A percentile compares a stretch with the other conserved stretches of the same genome.
Conservation (phyloP, 345 rosid species). For the Trapa bicornis region DNA sequence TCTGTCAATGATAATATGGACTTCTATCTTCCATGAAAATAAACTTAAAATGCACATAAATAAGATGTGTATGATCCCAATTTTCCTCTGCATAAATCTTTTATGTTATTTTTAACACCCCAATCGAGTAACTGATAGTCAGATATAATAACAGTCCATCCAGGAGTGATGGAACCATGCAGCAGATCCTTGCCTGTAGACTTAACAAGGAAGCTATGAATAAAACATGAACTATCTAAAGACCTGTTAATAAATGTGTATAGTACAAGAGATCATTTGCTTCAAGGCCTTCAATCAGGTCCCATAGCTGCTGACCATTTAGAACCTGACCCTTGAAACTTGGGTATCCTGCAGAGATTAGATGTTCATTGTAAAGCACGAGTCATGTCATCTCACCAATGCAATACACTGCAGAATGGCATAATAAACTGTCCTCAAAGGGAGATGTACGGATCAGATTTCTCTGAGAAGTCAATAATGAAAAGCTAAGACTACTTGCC, state of each 20-base stretch:
- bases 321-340: conserved; percentile 89
- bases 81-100: neutral
- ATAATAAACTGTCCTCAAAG: conserved; percentile 11
- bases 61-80: neutral
- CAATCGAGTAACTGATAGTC: neutral
- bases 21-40: neutral
- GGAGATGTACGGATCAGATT: neutral
- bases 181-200: neutral
- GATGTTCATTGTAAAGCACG: conserved; percentile 6
- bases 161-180: neutral
- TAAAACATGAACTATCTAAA: neutral
- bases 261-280: conserved; percentile 68
- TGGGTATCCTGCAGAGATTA: conserved; percentile 65
- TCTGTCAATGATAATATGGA: neutral
- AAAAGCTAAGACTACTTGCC: conserved; percentile 39
- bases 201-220: neutral
- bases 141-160: neutral
- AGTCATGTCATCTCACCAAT: conserved; percentile 15
- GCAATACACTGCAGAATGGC: conserved; percentile 19
- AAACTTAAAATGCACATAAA: neutral
- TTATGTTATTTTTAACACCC: neutral
- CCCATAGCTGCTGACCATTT: conserved; percentile 80
- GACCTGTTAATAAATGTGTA: conserved; percentile 92
- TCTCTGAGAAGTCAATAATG: conserved; percentile 24
- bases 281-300: conserved; percentile 83